These are phyloP conservation scores for Haematococcus lacustris DNA, from an alignment of 139 green algal genomes.

Conservation along the genomic window DNA sequence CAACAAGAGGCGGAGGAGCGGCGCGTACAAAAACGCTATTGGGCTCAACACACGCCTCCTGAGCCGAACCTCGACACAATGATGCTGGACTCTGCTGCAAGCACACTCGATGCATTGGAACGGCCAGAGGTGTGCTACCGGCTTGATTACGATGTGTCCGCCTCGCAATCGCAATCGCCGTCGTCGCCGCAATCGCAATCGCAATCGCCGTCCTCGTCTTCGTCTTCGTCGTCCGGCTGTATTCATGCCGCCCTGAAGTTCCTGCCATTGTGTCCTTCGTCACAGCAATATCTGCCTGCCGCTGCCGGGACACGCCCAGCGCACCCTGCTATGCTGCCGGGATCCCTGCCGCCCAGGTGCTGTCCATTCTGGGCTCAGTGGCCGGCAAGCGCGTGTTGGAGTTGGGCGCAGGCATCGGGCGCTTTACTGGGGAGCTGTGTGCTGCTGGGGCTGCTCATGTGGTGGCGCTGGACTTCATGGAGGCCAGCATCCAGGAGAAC, in stretches of 20 bases:
- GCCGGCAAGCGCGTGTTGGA: slow-evolving; percentile 64
- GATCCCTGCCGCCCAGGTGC: slow-evolving; percentile 50
- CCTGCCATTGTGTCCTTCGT: not conserved
- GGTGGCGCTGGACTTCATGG: slow-evolving; percentile 82
- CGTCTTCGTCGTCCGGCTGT: not conserved
- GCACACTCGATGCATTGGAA: slow-evolving; percentile 67
- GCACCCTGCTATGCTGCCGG: not conserved
- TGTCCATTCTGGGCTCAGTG: slow-evolving; percentile 62
- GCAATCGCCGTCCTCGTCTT: not conserved
- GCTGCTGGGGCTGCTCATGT: slow-evolving; percentile 41
- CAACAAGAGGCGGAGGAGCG: slow-evolving; percentile 34
- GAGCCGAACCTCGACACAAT: slow-evolving; percentile 73
- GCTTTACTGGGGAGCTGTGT: slow-evolving; percentile 70
- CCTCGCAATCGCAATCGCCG: not conserved
- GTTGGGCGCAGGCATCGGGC: slow-evolving; percentile 83
- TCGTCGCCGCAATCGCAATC: not conserved
- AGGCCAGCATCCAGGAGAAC: slow-evolving; percentile 69
- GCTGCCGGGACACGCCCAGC: not conserved
- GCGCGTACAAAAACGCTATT: slow-evolving; percentile 57
- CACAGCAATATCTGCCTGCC: not conserved
- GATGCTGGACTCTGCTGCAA: slow-evolving; percentile 81
- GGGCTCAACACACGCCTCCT: slow-evolving; percentile 56
- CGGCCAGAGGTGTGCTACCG: slow-evolving; percentile 62
- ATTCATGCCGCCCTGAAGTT: not conserved
- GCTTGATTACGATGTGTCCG: not conserved